A percentile compares a stretch with the other conserved stretches of the same genome.
Evolutionary conservation across 1,284 basidiomycete species (phyloP).

Genomic region (Erythrobasidium hasegawianum): DNA sequence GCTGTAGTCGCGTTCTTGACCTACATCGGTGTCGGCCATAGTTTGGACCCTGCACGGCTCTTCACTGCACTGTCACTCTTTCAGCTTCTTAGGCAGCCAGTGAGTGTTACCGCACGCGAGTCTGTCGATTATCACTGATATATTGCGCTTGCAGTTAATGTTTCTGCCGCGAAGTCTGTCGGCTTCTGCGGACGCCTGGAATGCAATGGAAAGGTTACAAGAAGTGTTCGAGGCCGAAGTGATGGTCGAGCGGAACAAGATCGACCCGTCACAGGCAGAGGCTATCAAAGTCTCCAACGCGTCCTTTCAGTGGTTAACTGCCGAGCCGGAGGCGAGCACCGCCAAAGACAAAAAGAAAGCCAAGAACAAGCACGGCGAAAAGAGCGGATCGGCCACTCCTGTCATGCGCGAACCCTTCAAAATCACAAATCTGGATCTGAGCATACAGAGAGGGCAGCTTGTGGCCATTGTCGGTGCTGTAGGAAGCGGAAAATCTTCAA

Average conservation of each 20-base stretch:
- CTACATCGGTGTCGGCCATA: slow-evolving; percentile 49
- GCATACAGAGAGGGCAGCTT: slow-evolving; percentile 59
- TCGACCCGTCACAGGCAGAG: slow-evolving; percentile 54
- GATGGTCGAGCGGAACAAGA: slow-evolving; percentile 59
- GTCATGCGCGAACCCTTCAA: slow-evolving; percentile 47
- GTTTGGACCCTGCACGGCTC: slow-evolving; percentile 64
- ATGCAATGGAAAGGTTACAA: slow-evolving; percentile 62
- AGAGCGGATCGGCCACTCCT: slow-evolving; percentile 11
- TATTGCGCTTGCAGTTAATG: slow-evolving; percentile 43
- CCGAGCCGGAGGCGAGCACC: slow-evolving; percentile 53
- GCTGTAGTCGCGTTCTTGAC: slow-evolving; percentile 12
- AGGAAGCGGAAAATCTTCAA: slow-evolving; percentile 57
- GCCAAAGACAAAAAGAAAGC: slow-evolving; percentile 42
- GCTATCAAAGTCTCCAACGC: slow-evolving; percentile 65
- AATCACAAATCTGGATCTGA: slow-evolving; percentile 57
- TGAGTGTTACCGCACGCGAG: not conserved
- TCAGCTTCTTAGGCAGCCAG: slow-evolving; percentile 60
- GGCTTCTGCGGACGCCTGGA: slow-evolving; percentile 66
- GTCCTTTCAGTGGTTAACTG: slow-evolving; percentile 76
- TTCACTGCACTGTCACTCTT: slow-evolving; percentile 71
- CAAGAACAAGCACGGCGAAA: slow-evolving; percentile 33
- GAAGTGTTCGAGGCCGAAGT: slow-evolving; percentile 74
- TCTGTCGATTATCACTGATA: not conserved
- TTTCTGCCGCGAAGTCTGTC: slow-evolving; percentile 66
- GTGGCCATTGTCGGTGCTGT: slow-evolving; percentile 53